Evolutionary conservation across 2,329 filamentous ascomycete species (phyloP), one percentile per base, ranked within the genome.

Genomic region (Botrytis elliptica): DNA sequence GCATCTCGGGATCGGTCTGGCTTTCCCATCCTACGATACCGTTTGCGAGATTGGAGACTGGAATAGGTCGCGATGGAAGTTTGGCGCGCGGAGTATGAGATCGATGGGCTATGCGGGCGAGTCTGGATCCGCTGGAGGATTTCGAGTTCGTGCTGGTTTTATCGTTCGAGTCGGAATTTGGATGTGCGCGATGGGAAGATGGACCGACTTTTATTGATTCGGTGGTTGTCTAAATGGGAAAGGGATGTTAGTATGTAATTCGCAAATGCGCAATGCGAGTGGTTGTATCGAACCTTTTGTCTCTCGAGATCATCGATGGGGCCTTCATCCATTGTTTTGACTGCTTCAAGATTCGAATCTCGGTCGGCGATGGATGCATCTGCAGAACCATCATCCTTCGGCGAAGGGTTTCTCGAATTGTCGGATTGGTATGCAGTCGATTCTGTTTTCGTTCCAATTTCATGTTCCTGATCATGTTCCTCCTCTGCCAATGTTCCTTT

Each of bases 1-100:
- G 89, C 81, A 88, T 88, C 4, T 82, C 81, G 0, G 87, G 88
- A 78, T 91, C 89, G 71, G 87, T 84, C 77, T 88, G 86, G 55
- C 84, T 80, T 5, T 90, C 88, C 89, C 89, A 90, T 52, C 88
- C 89, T 29, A 90, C 86, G 74, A 90, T 78, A n/a, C 85, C 86
- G 1, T 81, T 82, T 71, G 83, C 83, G 33, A 90, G 84, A 76
- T 90, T 84, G 29, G 84, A 85, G 42, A 85, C 76, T 0, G 87
- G 88, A n/a, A 82, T 44, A 25, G 66, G 65, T 22, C 65, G 18
- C 12, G 72, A 44, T 22, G 64, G 66, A n/a, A 73, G 72, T 70
- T 70, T 70, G 36, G 66, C 55, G 57, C 76, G 78, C 66, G 67
- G 77, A 55, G 42, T n/a, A 42, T 70, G 77, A 5, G 79, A 78